Conservation (phyloP, 768 basidiomycete species). For the Lyophyllum semitale region DNA sequence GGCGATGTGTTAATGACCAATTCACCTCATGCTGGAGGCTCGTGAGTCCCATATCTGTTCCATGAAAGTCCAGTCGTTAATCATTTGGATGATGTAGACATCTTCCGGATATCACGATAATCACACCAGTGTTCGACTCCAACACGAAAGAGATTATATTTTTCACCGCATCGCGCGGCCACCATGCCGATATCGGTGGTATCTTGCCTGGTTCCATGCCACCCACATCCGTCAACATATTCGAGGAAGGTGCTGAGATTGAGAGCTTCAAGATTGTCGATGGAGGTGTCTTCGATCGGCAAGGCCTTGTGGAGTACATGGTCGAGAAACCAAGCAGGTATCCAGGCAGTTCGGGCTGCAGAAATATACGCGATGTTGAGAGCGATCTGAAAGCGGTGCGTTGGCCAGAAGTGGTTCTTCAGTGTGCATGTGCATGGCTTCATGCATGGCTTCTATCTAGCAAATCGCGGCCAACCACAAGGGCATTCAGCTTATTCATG, state of each 20-base stretch:
- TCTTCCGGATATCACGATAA: conserved; percentile 83
- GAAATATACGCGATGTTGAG: conserved; percentile 87
- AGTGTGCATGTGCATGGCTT: conserved; percentile 5
- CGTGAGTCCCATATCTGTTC: conserved; percentile 48
- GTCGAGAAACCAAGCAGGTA: conserved; percentile 79
- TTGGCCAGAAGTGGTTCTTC: conserved; percentile 5
- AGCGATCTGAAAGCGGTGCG: conserved; percentile 88
- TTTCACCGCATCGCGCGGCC: conserved; percentile 91
- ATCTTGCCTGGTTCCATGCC: conserved; percentile 96
- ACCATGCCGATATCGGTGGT: conserved; percentile 93
- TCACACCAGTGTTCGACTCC: conserved; percentile 85
- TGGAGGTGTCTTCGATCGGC: conserved; percentile 75
- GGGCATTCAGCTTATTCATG: conserved; percentile 83
- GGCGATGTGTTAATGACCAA: conserved; percentile 96
- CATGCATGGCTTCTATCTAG: conserved; percentile 34
- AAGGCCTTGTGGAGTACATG: conserved; percentile 78
- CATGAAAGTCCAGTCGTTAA: conserved; percentile 3
- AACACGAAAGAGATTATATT: conserved; percentile 77
- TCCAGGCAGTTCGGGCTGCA: conserved; percentile 84
- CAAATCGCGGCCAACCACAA: conserved; percentile 96
- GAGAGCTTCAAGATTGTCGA: conserved; percentile 90
- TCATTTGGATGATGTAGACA: conserved; percentile 28
- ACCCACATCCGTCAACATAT: conserved; percentile 86
- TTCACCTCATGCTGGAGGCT: conserved; percentile 86
- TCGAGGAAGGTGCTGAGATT: conserved; percentile 93